Evolutionary conservation across 768 basidiomycete species (phyloP), one percentile per base, ranked within the genome.

Genomic region (Ramaria sp.): DNA sequence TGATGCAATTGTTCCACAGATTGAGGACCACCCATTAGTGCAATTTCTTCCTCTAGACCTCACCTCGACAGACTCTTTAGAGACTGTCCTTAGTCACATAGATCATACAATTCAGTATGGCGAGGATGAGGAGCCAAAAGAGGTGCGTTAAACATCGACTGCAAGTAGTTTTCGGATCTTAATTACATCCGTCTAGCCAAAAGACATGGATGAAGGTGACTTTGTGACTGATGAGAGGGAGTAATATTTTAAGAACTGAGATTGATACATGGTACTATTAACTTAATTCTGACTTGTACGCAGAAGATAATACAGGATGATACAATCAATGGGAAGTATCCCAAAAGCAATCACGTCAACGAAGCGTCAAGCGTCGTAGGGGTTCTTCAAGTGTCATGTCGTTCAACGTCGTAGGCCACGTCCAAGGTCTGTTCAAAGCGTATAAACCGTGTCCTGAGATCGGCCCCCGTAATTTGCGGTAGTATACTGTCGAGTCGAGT

Each of bases 71-170:
- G 91, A 96, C 64, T 94, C 92, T 0, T 76, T 99, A 53, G 89
- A 91, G 65, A 84, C 81, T 1, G 84, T 97, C 10, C 77, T 99
- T 59, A 93, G 91, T 67, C 93, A 99, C 68, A 88, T 99, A 54
- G 96, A 99, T 72, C 95, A 91, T 64, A 88, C 91, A 58, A 93
- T 99, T 84, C 96, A 99, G 68, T 99, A 96, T 65, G 95, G 95
- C 34, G 95, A 98, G 73, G 91, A 94, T 59, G 95, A 99, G 68
- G 95, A 99, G 66, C 94, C 95, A 15, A 92, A 87, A 75, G 91
- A 91, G 82, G 89, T 88, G 65, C 57, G 20, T 38, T 60, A 38
- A 57, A 20, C 38, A 27, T 38, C 22, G 41, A 3, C 31, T 53
- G 17, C 42, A 43, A 13, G 7, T 19, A 43, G 9, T 9, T 43